Percentiles rank a stretch among this genome's conserved stretches.
Evolutionary conservation across 192 early-diverging fungal genomes (phyloP).

Genomic region (Paraglomus brasilianum): DNA sequence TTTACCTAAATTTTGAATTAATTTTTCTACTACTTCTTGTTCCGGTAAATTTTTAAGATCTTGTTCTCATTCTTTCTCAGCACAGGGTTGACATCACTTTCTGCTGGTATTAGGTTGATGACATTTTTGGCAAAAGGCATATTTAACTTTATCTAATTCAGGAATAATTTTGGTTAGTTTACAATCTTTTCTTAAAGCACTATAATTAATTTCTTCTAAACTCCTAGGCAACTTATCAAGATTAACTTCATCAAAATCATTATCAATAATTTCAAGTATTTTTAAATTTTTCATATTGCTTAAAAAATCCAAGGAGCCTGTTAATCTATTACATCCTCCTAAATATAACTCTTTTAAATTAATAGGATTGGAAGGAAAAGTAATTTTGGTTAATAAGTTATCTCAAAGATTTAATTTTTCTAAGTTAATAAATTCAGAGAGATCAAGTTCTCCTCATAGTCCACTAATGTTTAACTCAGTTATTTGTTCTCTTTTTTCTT

Average conservation of each 20-base stretch:
- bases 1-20: not conserved
- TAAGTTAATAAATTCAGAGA: too few species aligned
- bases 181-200: not conserved
- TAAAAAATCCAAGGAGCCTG: constrained; percentile 1
- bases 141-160: not conserved
- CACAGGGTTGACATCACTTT: constrained; percentile 22
- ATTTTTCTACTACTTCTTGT: constrained; percentile 13
- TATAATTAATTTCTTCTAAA: not conserved
- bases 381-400: too few species aligned
- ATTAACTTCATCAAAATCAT: constrained; percentile 5
- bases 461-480: too few species aligned
- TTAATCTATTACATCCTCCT: too few species aligned
- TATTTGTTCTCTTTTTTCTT: constrained; percentile 12
- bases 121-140: constrained; percentile 12
- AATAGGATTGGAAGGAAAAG: not conserved
- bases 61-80: constrained; percentile 21
- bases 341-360: constrained; percentile 2
- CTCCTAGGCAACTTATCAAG: not conserved
- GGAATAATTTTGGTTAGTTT: constrained; percentile 1
- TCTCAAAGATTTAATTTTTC: too few species aligned
- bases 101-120: constrained; percentile 13
- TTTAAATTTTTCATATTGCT: not conserved
- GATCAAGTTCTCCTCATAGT: too few species aligned
- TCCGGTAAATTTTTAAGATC: not conserved
- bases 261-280: not conserved